phyloP scores from a whole-genome alignment of 2,329 filamentous ascomycete species.

The Pleurostoma richardsiae region DNA sequence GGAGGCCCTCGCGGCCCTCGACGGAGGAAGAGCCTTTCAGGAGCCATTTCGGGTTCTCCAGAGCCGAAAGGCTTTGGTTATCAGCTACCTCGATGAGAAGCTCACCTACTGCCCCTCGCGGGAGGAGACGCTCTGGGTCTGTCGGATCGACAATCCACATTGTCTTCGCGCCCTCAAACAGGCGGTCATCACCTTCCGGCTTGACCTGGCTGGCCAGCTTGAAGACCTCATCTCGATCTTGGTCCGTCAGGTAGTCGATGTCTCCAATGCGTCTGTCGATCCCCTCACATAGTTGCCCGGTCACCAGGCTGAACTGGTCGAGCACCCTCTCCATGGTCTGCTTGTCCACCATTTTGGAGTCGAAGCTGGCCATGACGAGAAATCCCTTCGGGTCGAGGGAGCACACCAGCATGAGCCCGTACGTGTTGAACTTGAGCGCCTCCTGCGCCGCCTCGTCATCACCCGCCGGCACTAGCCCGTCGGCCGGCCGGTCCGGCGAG shows the following conservation, averaged over 20 bases:
- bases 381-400: conserved; percentile 52
- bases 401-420: conserved; percentile 62
- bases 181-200: neutral
- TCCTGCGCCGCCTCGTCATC: conserved; percentile 54
- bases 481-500: conserved; percentile 33
- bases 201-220: conserved; percentile 8
- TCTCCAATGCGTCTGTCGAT: conserved; percentile 23
- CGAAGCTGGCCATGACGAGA: conserved; percentile 58
- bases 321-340: conserved; percentile 48
- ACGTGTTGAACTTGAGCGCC: conserved; percentile 53
- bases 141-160: conserved; percentile 34
- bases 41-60: conserved; percentile 23
- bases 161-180: conserved; percentile 18
- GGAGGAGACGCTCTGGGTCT: conserved; percentile 27
- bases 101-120: conserved; percentile 36
- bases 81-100: conserved; percentile 30
- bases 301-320: conserved; percentile 44
- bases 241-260: conserved; percentile 24
- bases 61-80: conserved; percentile 15
- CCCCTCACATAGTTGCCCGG: conserved; percentile 40
- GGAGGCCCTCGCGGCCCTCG: conserved; percentile 11
- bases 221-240: conserved; percentile 26
- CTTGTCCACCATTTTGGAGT: conserved; percentile 51
- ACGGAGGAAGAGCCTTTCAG: conserved; percentile 1
- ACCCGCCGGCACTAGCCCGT: conserved; percentile 48